A percentile compares a stretch with the other conserved stretches of the same genome.
Conservation (phyloP, 2,329 filamentous ascomycete species). For the Aspergillus sp. region DNA sequence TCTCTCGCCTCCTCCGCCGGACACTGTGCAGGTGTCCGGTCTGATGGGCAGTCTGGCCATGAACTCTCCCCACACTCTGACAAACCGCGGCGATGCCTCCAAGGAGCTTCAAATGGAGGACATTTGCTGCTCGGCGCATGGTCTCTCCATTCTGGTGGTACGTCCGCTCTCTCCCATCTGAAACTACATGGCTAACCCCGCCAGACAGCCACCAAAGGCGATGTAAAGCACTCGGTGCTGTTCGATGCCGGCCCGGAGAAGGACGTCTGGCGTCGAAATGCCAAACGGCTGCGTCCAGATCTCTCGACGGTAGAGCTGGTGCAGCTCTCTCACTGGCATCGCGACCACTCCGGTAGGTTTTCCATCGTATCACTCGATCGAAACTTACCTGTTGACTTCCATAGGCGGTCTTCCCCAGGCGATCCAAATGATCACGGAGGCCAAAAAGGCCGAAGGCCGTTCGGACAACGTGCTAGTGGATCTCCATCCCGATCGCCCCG, state of each 20-base stretch:
- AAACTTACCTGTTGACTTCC: background rate
- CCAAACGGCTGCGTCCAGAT: constrained; percentile 43
- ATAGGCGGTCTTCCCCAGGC: constrained; percentile 52
- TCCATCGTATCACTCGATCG: background rate
- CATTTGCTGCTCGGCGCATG: constrained; percentile 56
- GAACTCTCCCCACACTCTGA: constrained; percentile 31
- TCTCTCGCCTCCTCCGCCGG: constrained; percentile 48
- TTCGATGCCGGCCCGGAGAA: constrained; percentile 58
- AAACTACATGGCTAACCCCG: background rate
- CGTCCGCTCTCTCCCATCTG: constrained; percentile 4
- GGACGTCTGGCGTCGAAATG: constrained; percentile 52
- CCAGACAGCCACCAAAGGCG: constrained; percentile 49
- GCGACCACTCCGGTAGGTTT: constrained; percentile 53
- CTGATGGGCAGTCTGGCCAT: constrained; percentile 45
- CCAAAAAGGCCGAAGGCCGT: constrained; percentile 29
- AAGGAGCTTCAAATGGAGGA: constrained; percentile 51
- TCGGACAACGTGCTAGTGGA: constrained; percentile 43
- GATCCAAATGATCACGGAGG: constrained; percentile 49
- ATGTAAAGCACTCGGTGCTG: constrained; percentile 47
- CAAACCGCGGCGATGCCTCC: constrained; percentile 42
- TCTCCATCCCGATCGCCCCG: constrained; percentile 54
- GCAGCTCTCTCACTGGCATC: constrained; percentile 56
- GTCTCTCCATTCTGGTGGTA: constrained; percentile 54
- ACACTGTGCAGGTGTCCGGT: constrained; percentile 45
- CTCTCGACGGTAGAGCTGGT: constrained; percentile 48